Evolutionary conservation across 805 yeast species (phyloP).

Genomic region (Barnettozyma wickerhamii): DNA sequence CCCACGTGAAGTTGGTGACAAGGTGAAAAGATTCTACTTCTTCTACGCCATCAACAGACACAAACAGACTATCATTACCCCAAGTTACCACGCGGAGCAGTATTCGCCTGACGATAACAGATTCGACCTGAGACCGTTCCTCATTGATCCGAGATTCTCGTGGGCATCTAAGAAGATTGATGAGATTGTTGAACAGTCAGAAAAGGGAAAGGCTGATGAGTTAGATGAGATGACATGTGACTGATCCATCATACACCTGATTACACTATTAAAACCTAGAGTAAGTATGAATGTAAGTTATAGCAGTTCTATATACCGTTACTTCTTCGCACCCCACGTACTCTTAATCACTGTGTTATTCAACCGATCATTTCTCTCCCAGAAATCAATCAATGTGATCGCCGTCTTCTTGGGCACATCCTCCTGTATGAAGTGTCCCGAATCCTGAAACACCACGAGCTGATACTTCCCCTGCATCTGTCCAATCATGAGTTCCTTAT

Average conservation of each 20-base stretch:
- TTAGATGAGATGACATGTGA: constrained; percentile 44
- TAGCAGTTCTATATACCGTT: no score
- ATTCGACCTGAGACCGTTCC: constrained; percentile 92
- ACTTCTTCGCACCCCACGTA: constrained; percentile 35
- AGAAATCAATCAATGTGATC: constrained; percentile 41
- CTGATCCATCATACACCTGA: constrained; percentile 11
- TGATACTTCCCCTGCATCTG: constrained; percentile 99
- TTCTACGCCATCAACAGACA: constrained; percentile 95
- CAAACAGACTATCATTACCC: constrained; percentile 96
- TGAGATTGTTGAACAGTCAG: constrained; percentile 58
- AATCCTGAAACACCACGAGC: constrained; percentile 69
- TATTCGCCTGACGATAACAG: constrained; percentile 98
- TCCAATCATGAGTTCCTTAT: constrained; percentile 81
- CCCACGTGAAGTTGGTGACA: constrained; percentile 82
- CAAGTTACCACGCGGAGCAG: constrained; percentile 96
- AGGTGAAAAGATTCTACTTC: constrained; percentile 89
- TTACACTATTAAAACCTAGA: constrained; percentile 5
- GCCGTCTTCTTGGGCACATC: constrained; percentile 75
- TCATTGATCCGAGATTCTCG: constrained; percentile 83
- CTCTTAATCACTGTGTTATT: constrained; percentile 31
- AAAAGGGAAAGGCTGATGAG: constrained; percentile 32
- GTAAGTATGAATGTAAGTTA: no score
- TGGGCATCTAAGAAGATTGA: constrained; percentile 92
- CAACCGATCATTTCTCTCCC: constrained; percentile 39
- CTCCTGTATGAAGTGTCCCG: constrained; percentile 96